Conservation (phyloP, 108 stramenopile species). For the Stephanodiscus triporus region DNA sequence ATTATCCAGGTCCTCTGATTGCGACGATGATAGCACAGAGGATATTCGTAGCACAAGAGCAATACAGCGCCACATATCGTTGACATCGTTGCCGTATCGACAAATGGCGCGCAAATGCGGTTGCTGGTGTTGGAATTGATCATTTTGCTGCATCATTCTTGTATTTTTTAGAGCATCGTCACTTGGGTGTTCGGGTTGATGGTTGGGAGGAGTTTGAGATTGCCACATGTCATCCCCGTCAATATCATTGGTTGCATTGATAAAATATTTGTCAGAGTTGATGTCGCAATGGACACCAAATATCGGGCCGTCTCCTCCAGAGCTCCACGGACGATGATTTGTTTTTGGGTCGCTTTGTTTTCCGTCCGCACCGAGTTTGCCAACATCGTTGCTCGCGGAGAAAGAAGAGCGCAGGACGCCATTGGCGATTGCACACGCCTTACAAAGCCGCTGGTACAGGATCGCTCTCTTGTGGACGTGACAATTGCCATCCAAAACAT, state of each 20-base stretch:
- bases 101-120: slow-evolving; percentile 73
- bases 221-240: slow-evolving; percentile 44
- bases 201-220: slow-evolving; percentile 6
- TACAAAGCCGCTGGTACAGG: slow-evolving; percentile 23
- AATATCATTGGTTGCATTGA: slow-evolving; percentile 12
- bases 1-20: slow-evolving; percentile 14
- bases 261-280: slow-evolving; percentile 9
- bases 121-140: slow-evolving; percentile 7
- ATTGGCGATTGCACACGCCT: slow-evolving; percentile 26
- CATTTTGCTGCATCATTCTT: not conserved
- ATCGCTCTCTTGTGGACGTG: slow-evolving; percentile 17
- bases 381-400: not conserved
- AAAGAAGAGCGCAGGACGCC: slow-evolving; percentile 15
- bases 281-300: slow-evolving; percentile 66
- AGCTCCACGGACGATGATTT: slow-evolving; percentile 53
- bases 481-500: not conserved
- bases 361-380: not conserved
- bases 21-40: slow-evolving; percentile 17
- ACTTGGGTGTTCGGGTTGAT: not conserved
- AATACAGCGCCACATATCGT: slow-evolving; percentile 68
- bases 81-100: slow-evolving; percentile 59
- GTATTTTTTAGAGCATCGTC: not conserved
- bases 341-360: not conserved
- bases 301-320: slow-evolving; percentile 75
- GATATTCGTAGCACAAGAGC: slow-evolving; percentile 50